Evolutionary conservation across 495 filamentous ascomycete genomes (phyloP).

Genomic region (Talaromyces ruber): DNA sequence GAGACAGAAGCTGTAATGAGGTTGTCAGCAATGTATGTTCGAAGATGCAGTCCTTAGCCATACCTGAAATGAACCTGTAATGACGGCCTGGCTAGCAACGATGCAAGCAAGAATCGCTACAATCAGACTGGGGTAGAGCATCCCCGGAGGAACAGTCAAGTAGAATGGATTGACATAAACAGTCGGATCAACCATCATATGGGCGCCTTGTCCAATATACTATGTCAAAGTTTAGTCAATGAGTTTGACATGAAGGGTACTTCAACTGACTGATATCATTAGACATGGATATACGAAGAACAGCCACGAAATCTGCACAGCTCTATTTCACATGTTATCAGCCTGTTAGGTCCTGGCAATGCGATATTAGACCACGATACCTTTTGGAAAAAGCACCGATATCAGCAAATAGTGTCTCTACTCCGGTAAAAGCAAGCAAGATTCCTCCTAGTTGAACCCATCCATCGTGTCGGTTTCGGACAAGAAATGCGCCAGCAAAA

Average conservation of each 20-base stretch:
- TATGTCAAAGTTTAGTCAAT: not conserved
- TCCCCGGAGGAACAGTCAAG: constrained; percentile 55
- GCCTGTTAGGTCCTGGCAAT: not conserved
- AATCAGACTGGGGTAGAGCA: constrained; percentile 55
- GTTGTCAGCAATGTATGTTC: not conserved
- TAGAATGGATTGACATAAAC: constrained; percentile 68
- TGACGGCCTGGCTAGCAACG: constrained; percentile 72
- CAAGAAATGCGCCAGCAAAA: constrained; percentile 52
- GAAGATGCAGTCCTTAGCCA: constrained; percentile 6
- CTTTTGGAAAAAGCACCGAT: constrained; percentile 55
- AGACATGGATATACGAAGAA: constrained; percentile 57
- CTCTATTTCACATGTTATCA: constrained; percentile 14
- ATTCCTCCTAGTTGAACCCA: constrained; percentile 65
- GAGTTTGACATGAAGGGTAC: not conserved
- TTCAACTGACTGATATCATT: constrained; percentile 39
- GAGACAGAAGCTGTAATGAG: constrained; percentile 46
- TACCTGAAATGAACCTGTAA: constrained; percentile 59
- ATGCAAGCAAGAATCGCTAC: constrained; percentile 61
- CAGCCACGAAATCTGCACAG: constrained; percentile 61
- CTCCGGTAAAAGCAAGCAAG: constrained; percentile 63
- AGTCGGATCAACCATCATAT: constrained; percentile 50
- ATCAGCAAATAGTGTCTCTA: constrained; percentile 69
- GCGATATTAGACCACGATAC: constrained; percentile 15
- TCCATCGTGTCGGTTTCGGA: constrained; percentile 50
- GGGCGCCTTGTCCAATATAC: constrained; percentile 68